phyloP scores from a whole-genome alignment of 2,329 filamentous ascomycete species.

The Tolypocladium guangdongense region DNA sequence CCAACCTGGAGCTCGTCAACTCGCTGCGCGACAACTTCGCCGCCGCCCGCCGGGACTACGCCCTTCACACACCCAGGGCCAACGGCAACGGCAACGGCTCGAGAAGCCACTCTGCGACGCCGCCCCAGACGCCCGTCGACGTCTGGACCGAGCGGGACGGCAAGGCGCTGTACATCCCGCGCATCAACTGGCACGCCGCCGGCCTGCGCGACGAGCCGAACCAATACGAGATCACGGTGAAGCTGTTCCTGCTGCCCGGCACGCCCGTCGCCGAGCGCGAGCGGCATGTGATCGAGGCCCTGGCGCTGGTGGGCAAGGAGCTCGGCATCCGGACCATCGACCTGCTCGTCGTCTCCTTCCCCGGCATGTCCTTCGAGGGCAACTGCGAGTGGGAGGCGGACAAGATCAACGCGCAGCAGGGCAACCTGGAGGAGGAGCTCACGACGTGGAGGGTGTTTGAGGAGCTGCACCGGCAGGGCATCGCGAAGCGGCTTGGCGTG shows the following conservation, averaged over 20 bases:
- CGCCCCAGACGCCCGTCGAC: conserved; percentile 17
- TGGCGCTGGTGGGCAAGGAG: conserved; percentile 71
- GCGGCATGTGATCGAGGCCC: conserved; percentile 64
- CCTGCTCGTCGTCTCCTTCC: conserved; percentile 85
- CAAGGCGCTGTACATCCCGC: conserved; percentile 61
- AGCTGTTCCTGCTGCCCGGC: conserved; percentile 81
- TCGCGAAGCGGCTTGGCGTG: conserved; percentile 68
- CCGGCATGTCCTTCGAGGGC: conserved; percentile 85
- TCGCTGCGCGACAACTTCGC: conserved; percentile 77
- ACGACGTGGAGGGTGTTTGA: conserved; percentile 65
- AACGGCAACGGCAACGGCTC: conserved; percentile 24
- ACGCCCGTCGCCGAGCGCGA: conserved; percentile 54
- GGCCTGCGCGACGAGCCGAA: conserved; percentile 69
- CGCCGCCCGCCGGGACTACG: conserved; percentile 57
- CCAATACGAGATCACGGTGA: conserved; percentile 90
- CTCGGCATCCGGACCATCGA: conserved; percentile 67
- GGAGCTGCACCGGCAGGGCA: conserved; percentile 56
- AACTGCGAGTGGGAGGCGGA: conserved; percentile 74
- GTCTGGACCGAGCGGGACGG: conserved; percentile 60
- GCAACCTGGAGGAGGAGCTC: conserved; percentile 56
- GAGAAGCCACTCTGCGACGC: conserved; percentile 14
- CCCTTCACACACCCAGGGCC: conserved; percentile 13
- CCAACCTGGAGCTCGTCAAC: conserved; percentile 86
- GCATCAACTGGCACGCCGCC: conserved; percentile 59
- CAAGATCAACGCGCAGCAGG: conserved; percentile 48